Conservation (phyloP, 768 basidiomycete genomes). For the Rhizopogon vesiculosus region DNA sequence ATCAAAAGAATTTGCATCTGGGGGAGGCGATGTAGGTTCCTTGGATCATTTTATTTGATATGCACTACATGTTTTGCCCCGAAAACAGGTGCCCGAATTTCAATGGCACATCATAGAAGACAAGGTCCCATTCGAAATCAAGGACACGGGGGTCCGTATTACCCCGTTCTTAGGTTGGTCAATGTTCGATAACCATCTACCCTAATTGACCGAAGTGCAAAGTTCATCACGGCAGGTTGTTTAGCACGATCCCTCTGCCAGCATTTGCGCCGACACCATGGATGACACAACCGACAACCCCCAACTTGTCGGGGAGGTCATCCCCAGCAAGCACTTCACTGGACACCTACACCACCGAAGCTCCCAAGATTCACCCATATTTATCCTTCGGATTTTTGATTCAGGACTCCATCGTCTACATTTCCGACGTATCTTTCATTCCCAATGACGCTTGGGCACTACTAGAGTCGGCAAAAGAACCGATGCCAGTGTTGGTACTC, state of each 20-base stretch:
- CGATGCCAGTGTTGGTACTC: constrained; percentile 56
- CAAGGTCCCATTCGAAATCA: constrained; percentile 61
- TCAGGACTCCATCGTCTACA: constrained; percentile 63
- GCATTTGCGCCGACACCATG: constrained; percentile 37
- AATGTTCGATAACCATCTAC: not conserved
- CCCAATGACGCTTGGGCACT: constrained; percentile 67
- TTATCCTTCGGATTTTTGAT: constrained; percentile 68
- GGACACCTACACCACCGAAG: not conserved
- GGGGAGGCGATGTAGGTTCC: constrained; percentile 64
- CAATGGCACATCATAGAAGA: constrained; percentile 79
- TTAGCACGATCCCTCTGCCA: constrained; percentile 36
- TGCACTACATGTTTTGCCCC: not conserved
- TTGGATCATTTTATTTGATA: not conserved
- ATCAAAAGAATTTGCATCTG: constrained; percentile 69
- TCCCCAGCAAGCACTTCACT: constrained; percentile 20
- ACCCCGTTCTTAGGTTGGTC: constrained; percentile 62
- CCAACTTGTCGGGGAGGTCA: constrained; percentile 23
- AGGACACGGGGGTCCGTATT: constrained; percentile 54
- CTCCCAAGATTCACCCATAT: constrained; percentile 45
- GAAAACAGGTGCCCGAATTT: constrained; percentile 68
- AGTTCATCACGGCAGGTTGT: constrained; percentile 77
- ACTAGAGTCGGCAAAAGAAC: constrained; percentile 25
- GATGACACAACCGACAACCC: constrained; percentile 32
- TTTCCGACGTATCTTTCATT: constrained; percentile 80
- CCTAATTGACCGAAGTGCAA: constrained; percentile 2